phyloP scores from a whole-genome alignment of 2,329 filamentous ascomycete genomes.

The Epichloe sp. region DNA sequence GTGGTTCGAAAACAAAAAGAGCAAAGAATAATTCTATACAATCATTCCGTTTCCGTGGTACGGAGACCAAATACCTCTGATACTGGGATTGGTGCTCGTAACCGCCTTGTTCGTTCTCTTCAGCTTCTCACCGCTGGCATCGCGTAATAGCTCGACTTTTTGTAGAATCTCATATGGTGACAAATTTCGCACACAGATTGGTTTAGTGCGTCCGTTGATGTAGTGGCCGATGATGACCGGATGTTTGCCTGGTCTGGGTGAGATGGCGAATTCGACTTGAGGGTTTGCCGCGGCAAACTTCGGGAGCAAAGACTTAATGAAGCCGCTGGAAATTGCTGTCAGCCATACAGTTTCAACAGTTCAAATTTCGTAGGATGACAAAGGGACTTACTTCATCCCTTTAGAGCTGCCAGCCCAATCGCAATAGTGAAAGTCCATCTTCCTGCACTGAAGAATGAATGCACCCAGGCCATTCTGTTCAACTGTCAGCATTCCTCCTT shows the following conservation, averaged over 20 bases:
- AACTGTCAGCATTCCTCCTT: slow-evolving; percentile 8
- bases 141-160: slow-evolving; percentile 62
- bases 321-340: slow-evolving; percentile 41
- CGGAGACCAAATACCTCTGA: slow-evolving; percentile 58
- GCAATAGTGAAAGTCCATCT: slow-evolving; percentile 92
- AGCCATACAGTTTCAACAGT: not conserved
- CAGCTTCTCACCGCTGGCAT: slow-evolving; percentile 65
- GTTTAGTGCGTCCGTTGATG: slow-evolving; percentile 78
- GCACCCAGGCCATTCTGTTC: slow-evolving; percentile 84
- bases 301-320: slow-evolving; percentile 65
- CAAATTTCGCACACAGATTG: slow-evolving; percentile 80
- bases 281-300: slow-evolving; percentile 72
- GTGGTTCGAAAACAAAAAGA: not conserved
- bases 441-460: slow-evolving; percentile 95
- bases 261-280: slow-evolving; percentile 81
- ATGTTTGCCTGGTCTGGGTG: slow-evolving; percentile 79
- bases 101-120: slow-evolving; percentile 51
- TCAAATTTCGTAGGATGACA: not conserved
- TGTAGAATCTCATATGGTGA: slow-evolving; percentile 66
- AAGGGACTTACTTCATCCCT: slow-evolving; percentile 68
- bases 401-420: slow-evolving; percentile 87
- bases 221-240: slow-evolving; percentile 82
- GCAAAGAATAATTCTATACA: slow-evolving; percentile 26
- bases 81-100: slow-evolving; percentile 49
- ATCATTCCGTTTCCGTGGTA: slow-evolving; percentile 48